Base-by-base conservation (phyloP, 2,329 filamentous ascomycete species). In the Hypoxylon sp. region DNA sequence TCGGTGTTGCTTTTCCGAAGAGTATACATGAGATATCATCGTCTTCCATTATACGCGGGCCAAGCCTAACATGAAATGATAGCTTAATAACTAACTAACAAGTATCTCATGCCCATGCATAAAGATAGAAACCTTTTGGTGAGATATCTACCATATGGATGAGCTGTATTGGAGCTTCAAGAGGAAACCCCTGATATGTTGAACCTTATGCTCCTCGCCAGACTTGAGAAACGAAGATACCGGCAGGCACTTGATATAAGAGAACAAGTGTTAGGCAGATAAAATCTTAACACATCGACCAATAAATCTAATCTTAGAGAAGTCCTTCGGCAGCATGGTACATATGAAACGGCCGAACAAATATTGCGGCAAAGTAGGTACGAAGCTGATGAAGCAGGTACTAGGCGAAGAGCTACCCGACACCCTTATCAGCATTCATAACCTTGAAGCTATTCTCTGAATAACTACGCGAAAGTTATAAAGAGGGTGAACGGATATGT, bases 101-200 rank as follows among this genome's bases (percentile, higher is more conserved):
- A 53, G 13, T 60, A 50, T 39, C 55, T 48, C 0, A 15, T 24
- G 24, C 51, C 52, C 0, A 8, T 41, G 2, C 3, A 53, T 6
- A 24, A 52, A 1, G 62, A 60, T 3, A 30, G 15, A n/a, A 13
- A 7, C 1, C 11, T 53, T 17, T 65, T 48, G 59, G 30, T 56
- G 19, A 47, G 52, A 10, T 60, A 62, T 15, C 11, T 62, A 3
- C 56, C 62, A 8, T 56, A 68, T 49, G 37, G 15, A 15, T 52
- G 60, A 20, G 24, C 34, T 6, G 46, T 37, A 13, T 44, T 62
- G 17, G 22, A 51, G 6, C 26, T 56, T 49, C 43, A 20, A 52
- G 20, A 59, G 7, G 7, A 50, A 13, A 15, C 6, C 15, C 3
- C 2, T 17, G 10, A 48, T 41, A 41, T 41, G 22, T n/a, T n/a